Evolutionary conservation across 1,139 yeast genomes (phyloP), one percentile per base, ranked within the genome.

Genomic region (Candida mesenterica): DNA sequence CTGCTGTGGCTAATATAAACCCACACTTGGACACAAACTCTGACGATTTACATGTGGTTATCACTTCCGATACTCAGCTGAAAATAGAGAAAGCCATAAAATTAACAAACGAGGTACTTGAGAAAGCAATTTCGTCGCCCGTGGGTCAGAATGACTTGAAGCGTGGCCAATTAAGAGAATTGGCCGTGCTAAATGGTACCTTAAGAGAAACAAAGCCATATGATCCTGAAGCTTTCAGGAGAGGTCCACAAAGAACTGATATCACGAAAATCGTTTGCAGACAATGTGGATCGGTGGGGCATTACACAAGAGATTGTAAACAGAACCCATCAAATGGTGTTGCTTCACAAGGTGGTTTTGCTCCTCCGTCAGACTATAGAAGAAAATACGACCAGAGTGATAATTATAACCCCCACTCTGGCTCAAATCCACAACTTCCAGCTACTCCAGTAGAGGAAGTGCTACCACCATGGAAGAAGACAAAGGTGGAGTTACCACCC

Each of bases 161-260:
- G 55, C 70, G 97, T 38, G 89, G 85, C 31, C 99, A 94, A 57
- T 70, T 94, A 45, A 72, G 96, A 44, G 96, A 92, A 52, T 70
- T 94, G 49, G 99, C 99, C 0, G 82, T 87, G 12, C 70, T 92
- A 40, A 94, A 92, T 63, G 99, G 99, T 61, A 94, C 98, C 0
- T 69, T 89, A 33, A 73, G 97, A 37, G 96, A 87, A 51, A 69
- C 76, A 2, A 85, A 79, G 82, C 89, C 65, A 64, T 80, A 57
- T 66, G 82, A 57, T 69, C 87, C 50, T 67, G 96, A 66, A 62
- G 70, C 48, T 49, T 56, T 42, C 71, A 45, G 57, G 31, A 50
- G 65, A 67, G 26, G 19, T 65, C 50, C 72, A 62, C 50, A 72
- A 5, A 53, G 61, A 13, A 68, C 48, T 65, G 75, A 75, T 52